Evolutionary conservation across 208 protist genomes (phyloP).

Genomic region (Trypanosoma platydactyli): DNA sequence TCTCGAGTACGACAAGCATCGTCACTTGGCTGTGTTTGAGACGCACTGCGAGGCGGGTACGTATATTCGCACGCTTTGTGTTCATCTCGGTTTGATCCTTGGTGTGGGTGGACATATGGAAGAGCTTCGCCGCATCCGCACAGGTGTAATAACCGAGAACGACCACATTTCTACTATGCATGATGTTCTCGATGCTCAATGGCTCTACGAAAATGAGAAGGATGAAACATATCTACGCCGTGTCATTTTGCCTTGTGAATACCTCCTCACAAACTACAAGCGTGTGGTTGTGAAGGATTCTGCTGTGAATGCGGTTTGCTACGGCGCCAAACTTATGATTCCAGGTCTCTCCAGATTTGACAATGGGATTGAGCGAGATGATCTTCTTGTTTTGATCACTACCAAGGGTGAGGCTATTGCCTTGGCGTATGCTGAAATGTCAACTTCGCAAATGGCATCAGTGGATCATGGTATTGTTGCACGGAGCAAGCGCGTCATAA

Average conservation of each 20-base stretch:
- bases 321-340: constrained; percentile 99
- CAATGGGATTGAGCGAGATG: constrained; percentile 95
- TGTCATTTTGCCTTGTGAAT: constrained; percentile 98
- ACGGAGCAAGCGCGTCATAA: constrained; percentile 99
- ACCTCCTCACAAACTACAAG: constrained; percentile 97
- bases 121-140: constrained; percentile 98
- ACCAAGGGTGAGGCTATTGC: constrained; percentile 99
- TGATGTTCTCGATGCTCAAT: constrained; percentile 99
- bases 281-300: constrained; percentile 99
- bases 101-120: constrained; percentile 99
- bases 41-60: constrained; percentile 99
- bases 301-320: constrained; percentile 99
- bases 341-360: constrained; percentile 98
- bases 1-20: constrained; percentile 98
- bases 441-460: constrained; percentile 95
- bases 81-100: constrained; percentile 99
- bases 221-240: constrained; percentile 97
- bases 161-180: constrained; percentile 99
- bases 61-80: constrained; percentile 99
- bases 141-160: constrained; percentile 95
- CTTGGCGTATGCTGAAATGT: constrained; percentile 98
- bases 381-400: constrained; percentile 98
- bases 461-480: constrained; percentile 98
- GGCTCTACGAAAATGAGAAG: constrained; percentile 96
- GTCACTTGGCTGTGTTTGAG: constrained; percentile 97